These are phyloP conservation scores for Eimeria acervulina DNA, from an alignment of 169 alveolate species.

Conservation along the genomic window DNA sequence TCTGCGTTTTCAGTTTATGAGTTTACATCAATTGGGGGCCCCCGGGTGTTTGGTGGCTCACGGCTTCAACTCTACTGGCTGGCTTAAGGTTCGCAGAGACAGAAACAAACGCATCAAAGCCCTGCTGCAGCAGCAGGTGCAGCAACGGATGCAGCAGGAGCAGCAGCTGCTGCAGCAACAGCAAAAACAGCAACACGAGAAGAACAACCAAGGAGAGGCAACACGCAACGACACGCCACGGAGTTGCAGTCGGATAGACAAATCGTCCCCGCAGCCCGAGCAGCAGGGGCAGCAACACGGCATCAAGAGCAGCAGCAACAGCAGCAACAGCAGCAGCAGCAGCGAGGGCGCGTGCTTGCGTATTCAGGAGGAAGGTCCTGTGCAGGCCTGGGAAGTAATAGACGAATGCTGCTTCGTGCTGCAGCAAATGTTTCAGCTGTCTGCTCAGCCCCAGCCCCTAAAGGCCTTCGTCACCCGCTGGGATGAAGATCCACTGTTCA, in stretches of 20 bases:
- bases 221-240: background rate
- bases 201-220: background rate
- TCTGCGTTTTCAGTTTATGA: conserved; percentile 77
- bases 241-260: too few species aligned
- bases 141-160: background rate
- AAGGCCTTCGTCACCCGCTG: conserved; percentile 79
- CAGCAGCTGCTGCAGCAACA: background rate
- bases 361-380: conserved; percentile 38
- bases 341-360: conserved; percentile 7
- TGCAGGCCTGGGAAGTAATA: conserved; percentile 63
- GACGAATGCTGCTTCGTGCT: conserved; percentile 77
- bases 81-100: conserved; percentile 56
- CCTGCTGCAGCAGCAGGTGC: conserved; percentile 1
- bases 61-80: conserved; percentile 54
- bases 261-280: background rate
- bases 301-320: conserved; percentile 23
- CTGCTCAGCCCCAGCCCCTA: conserved; percentile 59
- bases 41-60: conserved; percentile 76
- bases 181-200: conserved; percentile 2
- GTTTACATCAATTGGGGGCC: conserved; percentile 59
- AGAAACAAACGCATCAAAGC: conserved; percentile 5
- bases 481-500: conserved; percentile 80
- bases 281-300: conserved; percentile 18
- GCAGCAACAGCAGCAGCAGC: conserved; percentile 21
- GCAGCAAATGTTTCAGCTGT: conserved; percentile 58